These are phyloP conservation scores for Rhodotorula sp. DNA, from an alignment of 1,284 basidiomycete genomes.

Conservation along the genomic window DNA sequence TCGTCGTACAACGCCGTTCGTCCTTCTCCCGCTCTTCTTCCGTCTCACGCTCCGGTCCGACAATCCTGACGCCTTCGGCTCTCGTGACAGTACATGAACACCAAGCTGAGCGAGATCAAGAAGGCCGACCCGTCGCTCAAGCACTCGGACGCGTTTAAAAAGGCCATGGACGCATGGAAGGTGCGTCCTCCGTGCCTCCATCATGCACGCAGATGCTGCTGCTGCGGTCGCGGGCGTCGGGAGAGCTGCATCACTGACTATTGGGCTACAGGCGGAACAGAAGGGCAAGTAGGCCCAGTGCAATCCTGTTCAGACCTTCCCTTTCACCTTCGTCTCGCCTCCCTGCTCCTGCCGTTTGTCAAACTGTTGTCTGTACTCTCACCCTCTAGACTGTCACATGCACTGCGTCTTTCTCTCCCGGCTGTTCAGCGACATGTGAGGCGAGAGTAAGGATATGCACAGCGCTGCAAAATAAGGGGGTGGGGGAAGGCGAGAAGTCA, in stretches of 20 bases:
- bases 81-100: slow-evolving; percentile 26
- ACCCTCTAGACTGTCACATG: too few relatives aligned
- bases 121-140: slow-evolving; percentile 19
- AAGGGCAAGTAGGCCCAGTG: slow-evolving; percentile 3
- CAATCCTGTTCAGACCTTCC: background rate
- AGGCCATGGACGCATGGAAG: slow-evolving; percentile 28
- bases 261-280: background rate
- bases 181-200: slow-evolving; percentile 3
- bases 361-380: too few relatives aligned
- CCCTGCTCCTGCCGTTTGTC: background rate
- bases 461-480: too few relatives aligned
- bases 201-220: too few relatives aligned
- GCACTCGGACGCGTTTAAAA: slow-evolving; percentile 24
- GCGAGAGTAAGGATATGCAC: too few relatives aligned
- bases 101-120: slow-evolving; percentile 28
- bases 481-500: too few relatives aligned
- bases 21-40: background rate
- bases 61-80: background rate
- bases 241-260: background rate
- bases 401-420: too few relatives aligned
- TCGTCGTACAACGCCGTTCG: slow-evolving; percentile 29
- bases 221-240: too few relatives aligned
- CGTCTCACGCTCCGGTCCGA: rapidly evolving
- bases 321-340: background rate
- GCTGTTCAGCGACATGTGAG: too few relatives aligned